phyloP scores from a whole-genome alignment of 2,329 filamentous ascomycete genomes.

The Xylaria sp. region DNA sequence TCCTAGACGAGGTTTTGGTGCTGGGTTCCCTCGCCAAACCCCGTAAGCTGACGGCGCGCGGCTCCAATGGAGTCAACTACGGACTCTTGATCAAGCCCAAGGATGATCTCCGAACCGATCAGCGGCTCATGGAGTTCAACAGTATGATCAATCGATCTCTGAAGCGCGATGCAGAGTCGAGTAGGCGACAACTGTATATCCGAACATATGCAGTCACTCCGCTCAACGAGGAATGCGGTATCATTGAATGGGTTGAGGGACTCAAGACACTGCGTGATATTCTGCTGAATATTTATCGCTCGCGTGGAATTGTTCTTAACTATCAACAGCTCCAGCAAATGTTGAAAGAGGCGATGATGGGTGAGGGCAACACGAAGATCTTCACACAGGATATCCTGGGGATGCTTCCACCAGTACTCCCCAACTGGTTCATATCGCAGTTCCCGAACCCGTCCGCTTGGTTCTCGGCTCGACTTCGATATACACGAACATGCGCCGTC shows the following conservation, averaged over 20 bases:
- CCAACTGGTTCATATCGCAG: constrained; percentile 92
- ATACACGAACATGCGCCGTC: constrained; percentile 89
- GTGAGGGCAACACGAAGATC: constrained; percentile 56
- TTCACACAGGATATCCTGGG: constrained; percentile 63
- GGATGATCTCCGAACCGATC: constrained; percentile 94
- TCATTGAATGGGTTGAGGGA: constrained; percentile 98
- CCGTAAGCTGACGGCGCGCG: constrained; percentile 79
- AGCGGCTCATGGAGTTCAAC: constrained; percentile 99
- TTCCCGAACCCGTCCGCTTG: constrained; percentile 90
- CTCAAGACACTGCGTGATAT: constrained; percentile 93
- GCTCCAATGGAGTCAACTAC: constrained; percentile 83
- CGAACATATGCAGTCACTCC: constrained; percentile 96
- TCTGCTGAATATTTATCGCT: constrained; percentile 69
- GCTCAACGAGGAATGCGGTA: constrained; percentile 92
- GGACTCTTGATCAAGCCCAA: constrained; percentile 95
- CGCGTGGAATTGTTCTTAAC: constrained; percentile 65
- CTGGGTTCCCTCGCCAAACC: constrained; percentile 89
- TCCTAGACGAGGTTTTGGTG: constrained; percentile 84
- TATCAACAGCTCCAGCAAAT: constrained; percentile 60
- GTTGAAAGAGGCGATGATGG: constrained; percentile 58
- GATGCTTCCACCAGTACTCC: constrained; percentile 75
- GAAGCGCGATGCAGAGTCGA: constrained; percentile 86
- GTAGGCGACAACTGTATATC: constrained; percentile 86
- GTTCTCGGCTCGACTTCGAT: constrained; percentile 83
- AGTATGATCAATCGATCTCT: constrained; percentile 93